Evolutionary conservation across 2,329 filamentous ascomycete genomes (phyloP), one percentile per base, ranked within the genome.

Genomic region (Alternaria gansuensis): DNA sequence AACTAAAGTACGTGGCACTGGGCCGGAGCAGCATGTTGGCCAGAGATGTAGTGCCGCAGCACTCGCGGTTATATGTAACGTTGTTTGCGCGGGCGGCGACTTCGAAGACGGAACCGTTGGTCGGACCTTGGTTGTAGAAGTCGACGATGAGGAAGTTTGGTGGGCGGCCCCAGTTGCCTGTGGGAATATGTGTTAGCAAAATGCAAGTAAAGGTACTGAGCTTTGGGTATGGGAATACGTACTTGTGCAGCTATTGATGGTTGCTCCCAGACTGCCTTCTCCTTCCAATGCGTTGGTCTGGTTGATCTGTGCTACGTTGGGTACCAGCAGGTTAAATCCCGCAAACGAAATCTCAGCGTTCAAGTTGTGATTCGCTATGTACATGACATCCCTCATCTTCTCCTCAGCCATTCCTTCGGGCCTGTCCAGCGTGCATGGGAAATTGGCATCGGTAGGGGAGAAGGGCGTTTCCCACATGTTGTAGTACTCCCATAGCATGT

Each of bases 391-490:
- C 59, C 82, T 80, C 0, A 71, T 68, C 17, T 85, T 83, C 4
- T 84, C 77, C 0, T 75, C 71, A 5, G 80, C 73, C 54, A 96
- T 79, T 34, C 85, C 81, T 0, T 92, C 92, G 0, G 93, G 93
- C 0, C 93, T 87, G 72, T 96, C 87, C 14, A 89, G 83, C 0
- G 81, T 88, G 80, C 94, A 97, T 0, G 93, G 92, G 75, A 97
- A 96, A 2, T 76, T 75, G 4, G 85, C 74, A 68, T 88, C 78
- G 0, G 85, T 87, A 0, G 87, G 93, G 55, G 92, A 91, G 73
- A 96, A 97, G 0, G 92, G 91, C 1, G 93, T 95, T 80, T 97
- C 93, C 91, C 91, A 97, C 79, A 96, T 85, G 73, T 96, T 90
- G 14, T 87, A 87, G 80, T 97, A 97, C 77, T 97, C 85, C 78